phyloP scores from a whole-genome alignment of 1,284 basidiomycete species.

The Malassezia furfur region DNA sequence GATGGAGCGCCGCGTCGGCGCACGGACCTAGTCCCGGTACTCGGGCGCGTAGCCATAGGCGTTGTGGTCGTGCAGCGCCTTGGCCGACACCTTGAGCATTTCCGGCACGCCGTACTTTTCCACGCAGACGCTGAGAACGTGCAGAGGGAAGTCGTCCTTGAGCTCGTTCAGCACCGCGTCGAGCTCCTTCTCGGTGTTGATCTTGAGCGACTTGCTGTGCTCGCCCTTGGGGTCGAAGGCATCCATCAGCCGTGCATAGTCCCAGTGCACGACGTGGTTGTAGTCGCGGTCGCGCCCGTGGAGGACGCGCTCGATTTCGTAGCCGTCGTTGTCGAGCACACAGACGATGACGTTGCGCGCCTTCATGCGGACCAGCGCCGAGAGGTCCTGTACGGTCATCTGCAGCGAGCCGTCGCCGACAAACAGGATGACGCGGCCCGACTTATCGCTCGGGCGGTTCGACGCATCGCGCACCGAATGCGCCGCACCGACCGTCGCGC shows the following conservation, averaged over 20 bases:
- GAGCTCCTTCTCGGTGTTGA: constrained; percentile 52
- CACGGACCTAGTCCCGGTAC: too few relatives aligned
- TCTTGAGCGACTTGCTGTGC: neutral
- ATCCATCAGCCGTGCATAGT: constrained; percentile 25
- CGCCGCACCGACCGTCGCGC: constrained; percentile 58
- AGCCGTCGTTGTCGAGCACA: constrained; percentile 75
- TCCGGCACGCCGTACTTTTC: too few relatives aligned
- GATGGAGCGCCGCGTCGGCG: too few relatives aligned
- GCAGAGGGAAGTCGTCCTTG: too few relatives aligned
- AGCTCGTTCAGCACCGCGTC: constrained; percentile 56
- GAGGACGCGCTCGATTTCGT: constrained; percentile 65
- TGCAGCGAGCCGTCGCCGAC: constrained; percentile 59
- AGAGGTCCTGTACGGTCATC: constrained; percentile 55
- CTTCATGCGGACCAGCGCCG: constrained; percentile 65
- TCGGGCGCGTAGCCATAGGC: too few relatives aligned
- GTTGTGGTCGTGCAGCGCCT: too few relatives aligned
- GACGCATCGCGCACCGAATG: constrained; percentile 56
- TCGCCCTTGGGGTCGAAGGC: constrained; percentile 44
- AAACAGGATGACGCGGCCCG: constrained; percentile 66
- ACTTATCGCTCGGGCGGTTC: constrained; percentile 44
- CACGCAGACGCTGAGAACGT: too few relatives aligned
- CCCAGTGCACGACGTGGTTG: constrained; percentile 32
- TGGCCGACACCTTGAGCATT: too few relatives aligned
- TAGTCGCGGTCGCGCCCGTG: constrained; percentile 56
- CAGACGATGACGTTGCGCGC: constrained; percentile 60